Evolutionary conservation across 495 filamentous ascomycete genomes (phyloP), one percentile per base, ranked within the genome.

Genomic region (Hypoxylon perforatum): DNA sequence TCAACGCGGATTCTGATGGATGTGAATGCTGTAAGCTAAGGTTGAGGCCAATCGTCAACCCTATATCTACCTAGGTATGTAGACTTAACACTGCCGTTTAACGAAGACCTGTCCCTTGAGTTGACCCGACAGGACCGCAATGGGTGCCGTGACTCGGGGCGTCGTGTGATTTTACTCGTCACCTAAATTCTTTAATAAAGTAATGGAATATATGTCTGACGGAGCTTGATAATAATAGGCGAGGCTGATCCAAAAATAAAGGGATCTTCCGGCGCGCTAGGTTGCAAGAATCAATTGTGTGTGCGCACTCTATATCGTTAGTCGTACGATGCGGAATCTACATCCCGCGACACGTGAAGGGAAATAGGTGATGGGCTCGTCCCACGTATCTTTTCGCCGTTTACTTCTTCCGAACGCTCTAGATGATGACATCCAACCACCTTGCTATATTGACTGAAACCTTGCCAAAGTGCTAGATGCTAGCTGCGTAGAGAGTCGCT

Each of bases 271-370:
- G 1, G 12, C 17, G 3, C 38, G 4, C 5, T 41, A 14, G 14
- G 15, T 18, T 19, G 10, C 8, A 18, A 19, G 21, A 3, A 33
- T 33, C 4, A 4, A 33, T 1, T 9, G 4, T 33, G 30, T 33
- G 30, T 33, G 30, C 11, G 8, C 30, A 33, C 30, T 10, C 42
- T 18, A 21, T n/a, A 22, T 39, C 38, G 30, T 23, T 44, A 4
- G 28, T 55, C 59, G 19, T 62, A 62, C 25, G 46, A 49, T 33
- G 11, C 46, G 46, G 46, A 17, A 8, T 15, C 25, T 33, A 14
- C 15, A 25, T 35, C 25, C 46, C 46, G 46, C 23, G n/a, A 17
- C 11, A 49, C 4, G 15, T 49, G 46, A 49, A 9, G 35, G 25
- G 46, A 41, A 41, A 10, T 33, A 33, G 30, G 30, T 41, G 36